These are phyloP conservation scores for Clavulina sp. DNA, from an alignment of 768 basidiomycete genomes.

Conservation along the genomic window DNA sequence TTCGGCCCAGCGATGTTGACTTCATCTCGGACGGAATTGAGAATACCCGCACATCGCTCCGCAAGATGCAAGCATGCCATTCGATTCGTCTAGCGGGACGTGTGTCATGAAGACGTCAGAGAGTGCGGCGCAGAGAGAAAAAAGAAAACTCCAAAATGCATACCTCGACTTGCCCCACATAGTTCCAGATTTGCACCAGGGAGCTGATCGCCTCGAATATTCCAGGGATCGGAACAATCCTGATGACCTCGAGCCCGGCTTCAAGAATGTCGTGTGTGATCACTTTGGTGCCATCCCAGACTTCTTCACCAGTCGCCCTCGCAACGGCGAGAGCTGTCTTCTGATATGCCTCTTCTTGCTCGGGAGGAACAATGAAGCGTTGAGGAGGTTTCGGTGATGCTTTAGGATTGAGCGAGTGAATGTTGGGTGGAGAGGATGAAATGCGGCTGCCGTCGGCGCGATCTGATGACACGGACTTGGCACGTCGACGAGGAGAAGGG, in stretches of 20 bases:
- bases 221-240: slow-evolving; percentile 40
- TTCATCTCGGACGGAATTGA: slow-evolving; percentile 46
- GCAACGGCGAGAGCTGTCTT: background rate
- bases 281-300: background rate
- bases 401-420: no score
- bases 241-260: slow-evolving; percentile 14
- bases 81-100: slow-evolving; percentile 37
- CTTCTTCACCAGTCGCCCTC: background rate
- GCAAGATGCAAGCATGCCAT: slow-evolving; percentile 52
- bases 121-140: background rate
- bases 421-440: no score
- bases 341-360: background rate
- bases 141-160: slow-evolving; percentile 14
- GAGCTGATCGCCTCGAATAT: slow-evolving; percentile 33
- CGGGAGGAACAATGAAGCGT: background rate
- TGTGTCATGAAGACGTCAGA: background rate
- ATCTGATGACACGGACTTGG: no score
- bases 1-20: slow-evolving; percentile 38
- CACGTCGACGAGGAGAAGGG: background rate
- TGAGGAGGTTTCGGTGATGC: no score
- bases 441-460: no score
- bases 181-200: slow-evolving; percentile 47
- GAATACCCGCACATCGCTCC: slow-evolving; percentile 50
- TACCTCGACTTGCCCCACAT: slow-evolving; percentile 43
- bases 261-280: background rate